A percentile compares a stretch with the other conserved stretches of the same genome.
Conservation (phyloP, 371 early-diverging fungal genomes). For the Lichtheimia ramosa region DNA sequence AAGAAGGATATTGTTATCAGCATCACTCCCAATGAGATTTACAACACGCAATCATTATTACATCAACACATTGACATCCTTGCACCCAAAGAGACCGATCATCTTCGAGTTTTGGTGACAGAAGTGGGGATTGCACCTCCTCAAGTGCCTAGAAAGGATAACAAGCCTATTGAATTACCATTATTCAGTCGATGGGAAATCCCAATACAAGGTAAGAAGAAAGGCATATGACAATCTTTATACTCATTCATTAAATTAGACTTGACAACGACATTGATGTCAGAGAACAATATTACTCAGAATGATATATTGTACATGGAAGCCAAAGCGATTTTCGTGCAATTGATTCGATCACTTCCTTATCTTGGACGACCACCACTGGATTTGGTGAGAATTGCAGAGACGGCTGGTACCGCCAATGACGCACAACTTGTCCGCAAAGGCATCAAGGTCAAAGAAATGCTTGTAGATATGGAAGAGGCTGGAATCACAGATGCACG, state of each 20-base stretch:
- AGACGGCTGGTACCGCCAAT: constrained; percentile 77
- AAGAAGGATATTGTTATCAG: constrained; percentile 83
- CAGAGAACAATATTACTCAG: constrained; percentile 81
- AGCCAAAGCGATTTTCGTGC: constrained; percentile 89
- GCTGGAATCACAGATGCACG: constrained; percentile 62
- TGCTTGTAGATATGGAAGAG: constrained; percentile 82
- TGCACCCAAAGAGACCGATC: constrained; percentile 75
- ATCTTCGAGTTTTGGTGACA: constrained; percentile 71
- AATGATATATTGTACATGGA: constrained; percentile 92
- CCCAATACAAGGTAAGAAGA: constrained; percentile 64
- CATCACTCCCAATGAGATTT: constrained; percentile 91
- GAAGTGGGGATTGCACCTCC: constrained; percentile 79
- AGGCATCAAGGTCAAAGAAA: constrained; percentile 90
- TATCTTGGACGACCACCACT: constrained; percentile 48
- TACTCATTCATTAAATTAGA: constrained; percentile 20
- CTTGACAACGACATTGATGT: constrained; percentile 53
- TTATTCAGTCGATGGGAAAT: constrained; percentile 90
- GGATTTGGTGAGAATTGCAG: constrained; percentile 72
- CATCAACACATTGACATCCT: constrained; percentile 78
- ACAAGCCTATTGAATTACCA: constrained; percentile 75
- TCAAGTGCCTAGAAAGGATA: constrained; percentile 80
- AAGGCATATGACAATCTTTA: not conserved
- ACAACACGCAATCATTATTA: constrained; percentile 82
- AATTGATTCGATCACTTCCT: constrained; percentile 81
- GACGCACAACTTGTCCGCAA: constrained; percentile 83